Percentiles rank a stretch among this genome's conserved stretches.
Evolutionary conservation across 2,329 filamentous ascomycete species (phyloP).

Genomic region (Pseudogymnoascus pannorum): DNA sequence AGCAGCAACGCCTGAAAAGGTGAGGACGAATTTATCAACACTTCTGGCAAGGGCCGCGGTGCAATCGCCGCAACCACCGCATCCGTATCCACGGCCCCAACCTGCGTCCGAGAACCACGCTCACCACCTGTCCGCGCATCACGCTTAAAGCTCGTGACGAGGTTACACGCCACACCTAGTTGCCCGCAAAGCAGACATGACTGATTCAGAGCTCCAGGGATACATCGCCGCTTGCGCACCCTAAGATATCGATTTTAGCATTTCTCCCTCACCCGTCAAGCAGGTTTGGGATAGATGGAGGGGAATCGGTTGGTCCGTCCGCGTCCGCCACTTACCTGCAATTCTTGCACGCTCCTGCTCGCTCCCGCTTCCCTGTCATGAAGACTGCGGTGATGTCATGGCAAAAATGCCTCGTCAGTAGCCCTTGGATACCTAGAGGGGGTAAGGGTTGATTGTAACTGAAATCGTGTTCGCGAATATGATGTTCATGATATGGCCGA

Average conservation of each 20-base stretch:
- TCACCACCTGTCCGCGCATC: neutral
- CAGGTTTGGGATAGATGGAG: too few species aligned
- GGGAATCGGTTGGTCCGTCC: too few species aligned
- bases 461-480: neutral
- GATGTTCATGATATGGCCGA: too few species aligned
- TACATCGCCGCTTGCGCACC: conserved; percentile 9
- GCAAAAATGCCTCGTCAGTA: neutral
- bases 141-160: neutral
- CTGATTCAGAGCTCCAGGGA: neutral
- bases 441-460: neutral
- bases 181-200: conserved; percentile 11
- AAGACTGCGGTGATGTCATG: neutral
- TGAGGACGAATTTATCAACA: neutral
- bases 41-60: too few species aligned
- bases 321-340: conserved; percentile 12
- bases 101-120: neutral
- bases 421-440: neutral
- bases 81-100: neutral
- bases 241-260: neutral
- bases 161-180: conserved; percentile 10
- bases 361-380: conserved; percentile 12
- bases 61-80: too few species aligned
- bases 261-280: neutral
- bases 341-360: conserved; percentile 13
- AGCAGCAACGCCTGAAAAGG: neutral